These are phyloP conservation scores for Trypanosoma mega DNA, from an alignment of 208 protist species.

Conservation along the genomic window DNA sequence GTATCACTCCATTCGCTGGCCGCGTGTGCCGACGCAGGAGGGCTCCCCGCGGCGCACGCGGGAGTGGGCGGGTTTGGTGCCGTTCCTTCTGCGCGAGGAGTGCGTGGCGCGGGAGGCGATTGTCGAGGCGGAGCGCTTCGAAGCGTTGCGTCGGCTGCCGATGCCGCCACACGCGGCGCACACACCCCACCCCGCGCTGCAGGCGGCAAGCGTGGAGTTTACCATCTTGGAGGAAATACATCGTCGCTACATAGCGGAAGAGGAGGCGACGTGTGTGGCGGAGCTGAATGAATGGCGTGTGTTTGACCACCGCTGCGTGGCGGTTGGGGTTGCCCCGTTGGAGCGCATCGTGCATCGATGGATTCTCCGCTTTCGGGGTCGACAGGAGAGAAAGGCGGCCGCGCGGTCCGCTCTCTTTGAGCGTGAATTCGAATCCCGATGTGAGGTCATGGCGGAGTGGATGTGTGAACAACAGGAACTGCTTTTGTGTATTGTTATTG, in stretches of 20 bases:
- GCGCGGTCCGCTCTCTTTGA: conserved; percentile 14
- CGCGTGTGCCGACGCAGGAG: too few species aligned
- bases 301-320: conserved; percentile 27
- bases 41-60: conserved; percentile 2
- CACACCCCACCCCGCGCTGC: conserved; percentile 9
- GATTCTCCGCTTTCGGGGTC: conserved; percentile 29
- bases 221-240: conserved; percentile 30
- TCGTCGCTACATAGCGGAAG: conserved; percentile 28
- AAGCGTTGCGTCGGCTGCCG: conserved; percentile 36
- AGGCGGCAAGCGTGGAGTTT: conserved; percentile 12
- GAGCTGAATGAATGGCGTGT: conserved; percentile 22
- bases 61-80: conserved; percentile 20
- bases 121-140: conserved; percentile 34
- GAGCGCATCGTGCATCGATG: conserved; percentile 38
- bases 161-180: conserved; percentile 9
- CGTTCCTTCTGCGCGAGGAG: conserved; percentile 40
- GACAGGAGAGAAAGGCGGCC: conserved; percentile 19
- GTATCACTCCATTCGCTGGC: too few species aligned
- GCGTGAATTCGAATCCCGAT: conserved; percentile 30
- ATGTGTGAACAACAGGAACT: conserved; percentile 19
- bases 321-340: conserved; percentile 32
- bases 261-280: conserved; percentile 12
- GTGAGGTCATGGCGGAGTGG: conserved; percentile 28
- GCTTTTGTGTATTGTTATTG: conserved; percentile 13
- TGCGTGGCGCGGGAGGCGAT: conserved; percentile 51